Percentiles rank a stretch among this genome's conserved stretches.
Conservation (phyloP, 257 asterid species). For the Ilex aquifolium region DNA sequence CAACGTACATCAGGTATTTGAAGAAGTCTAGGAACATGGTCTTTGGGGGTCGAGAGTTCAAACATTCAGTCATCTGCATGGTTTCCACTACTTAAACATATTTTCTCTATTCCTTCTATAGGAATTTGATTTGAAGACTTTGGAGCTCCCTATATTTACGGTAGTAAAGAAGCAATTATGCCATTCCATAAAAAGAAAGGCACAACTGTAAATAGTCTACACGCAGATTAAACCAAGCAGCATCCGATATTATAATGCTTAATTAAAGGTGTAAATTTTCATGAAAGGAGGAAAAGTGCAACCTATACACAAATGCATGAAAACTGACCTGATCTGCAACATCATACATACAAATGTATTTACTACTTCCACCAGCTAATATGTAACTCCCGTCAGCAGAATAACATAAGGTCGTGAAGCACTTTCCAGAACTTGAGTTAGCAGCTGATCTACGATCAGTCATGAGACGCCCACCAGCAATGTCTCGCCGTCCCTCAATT, state of each 20-base stretch:
- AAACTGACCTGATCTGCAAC: conserved; percentile 89
- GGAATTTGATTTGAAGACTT: too few species aligned
- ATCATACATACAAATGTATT: conserved; percentile 93
- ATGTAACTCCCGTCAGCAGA: conserved; percentile 98
- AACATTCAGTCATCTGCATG: too few species aligned
- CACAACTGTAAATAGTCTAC: not conserved
- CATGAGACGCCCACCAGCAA: conserved; percentile 99
- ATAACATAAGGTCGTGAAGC: conserved; percentile 85
- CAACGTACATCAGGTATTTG: too few species aligned
- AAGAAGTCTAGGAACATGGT: too few species aligned
- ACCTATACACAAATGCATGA: not conserved
- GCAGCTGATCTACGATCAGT: conserved; percentile 94
- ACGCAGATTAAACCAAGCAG: not conserved
- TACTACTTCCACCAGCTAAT: conserved; percentile 95
- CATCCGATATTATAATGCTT: not conserved
- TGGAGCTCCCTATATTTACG: too few species aligned
- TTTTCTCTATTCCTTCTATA: too few species aligned
- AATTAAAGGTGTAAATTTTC: conserved; percentile 1
- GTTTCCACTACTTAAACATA: too few species aligned
- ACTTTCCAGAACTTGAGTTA: conserved; percentile 80
- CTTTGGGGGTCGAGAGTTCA: too few species aligned
- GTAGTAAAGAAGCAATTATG: too few species aligned
- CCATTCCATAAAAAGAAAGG: too few species aligned
- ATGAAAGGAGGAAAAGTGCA: conserved; percentile 3
- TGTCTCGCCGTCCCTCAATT: conserved; percentile 95